These are phyloP conservation scores for Candida dubliniensis DNA, from an alignment of 1,139 yeast species.

Conservation along the genomic window DNA sequence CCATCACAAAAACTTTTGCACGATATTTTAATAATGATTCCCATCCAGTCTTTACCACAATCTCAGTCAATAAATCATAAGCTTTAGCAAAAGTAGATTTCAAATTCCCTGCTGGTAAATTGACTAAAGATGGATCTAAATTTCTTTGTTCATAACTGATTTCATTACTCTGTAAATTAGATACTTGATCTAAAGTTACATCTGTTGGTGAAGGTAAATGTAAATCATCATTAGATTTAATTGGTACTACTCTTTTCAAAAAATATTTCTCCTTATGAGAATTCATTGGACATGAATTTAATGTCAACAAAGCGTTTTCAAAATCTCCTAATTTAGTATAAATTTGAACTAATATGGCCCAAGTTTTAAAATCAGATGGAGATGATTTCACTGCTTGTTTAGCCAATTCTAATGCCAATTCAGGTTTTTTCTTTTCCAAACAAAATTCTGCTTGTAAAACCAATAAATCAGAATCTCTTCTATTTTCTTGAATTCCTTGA, in stretches of 20 bases:
- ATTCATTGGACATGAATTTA: slow-evolving; percentile 93
- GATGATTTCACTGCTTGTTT: slow-evolving; percentile 73
- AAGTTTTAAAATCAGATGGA: slow-evolving; percentile 82
- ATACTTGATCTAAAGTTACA: slow-evolving; percentile 64
- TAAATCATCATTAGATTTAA: slow-evolving; percentile 55
- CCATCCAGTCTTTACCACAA: slow-evolving; percentile 82
- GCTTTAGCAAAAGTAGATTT: slow-evolving; percentile 80
- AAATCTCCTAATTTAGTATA: slow-evolving; percentile 72
- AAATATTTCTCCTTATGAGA: slow-evolving; percentile 62
- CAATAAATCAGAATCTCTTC: slow-evolving; percentile 62
- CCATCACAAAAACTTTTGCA: slow-evolving; percentile 91
- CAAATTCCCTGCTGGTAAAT: slow-evolving; percentile 74
- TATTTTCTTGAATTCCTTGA: slow-evolving; percentile 54
- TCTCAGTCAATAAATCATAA: slow-evolving; percentile 74
- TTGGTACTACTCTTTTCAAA: slow-evolving; percentile 58
- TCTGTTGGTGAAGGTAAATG: slow-evolving; percentile 80
- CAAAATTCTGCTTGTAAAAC: slow-evolving; percentile 73
- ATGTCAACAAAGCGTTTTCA: slow-evolving; percentile 73
- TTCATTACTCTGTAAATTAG: slow-evolving; percentile 54
- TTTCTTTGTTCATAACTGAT: slow-evolving; percentile 51
- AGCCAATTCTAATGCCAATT: slow-evolving; percentile 74
- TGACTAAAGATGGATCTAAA: slow-evolving; percentile 66
- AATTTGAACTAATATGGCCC: slow-evolving; percentile 74
- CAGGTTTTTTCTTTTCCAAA: slow-evolving; percentile 60
- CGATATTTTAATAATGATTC: slow-evolving; percentile 76